Evolutionary conservation across 768 basidiomycete species (phyloP).

Genomic region (Phlebiopsis gigantea): DNA sequence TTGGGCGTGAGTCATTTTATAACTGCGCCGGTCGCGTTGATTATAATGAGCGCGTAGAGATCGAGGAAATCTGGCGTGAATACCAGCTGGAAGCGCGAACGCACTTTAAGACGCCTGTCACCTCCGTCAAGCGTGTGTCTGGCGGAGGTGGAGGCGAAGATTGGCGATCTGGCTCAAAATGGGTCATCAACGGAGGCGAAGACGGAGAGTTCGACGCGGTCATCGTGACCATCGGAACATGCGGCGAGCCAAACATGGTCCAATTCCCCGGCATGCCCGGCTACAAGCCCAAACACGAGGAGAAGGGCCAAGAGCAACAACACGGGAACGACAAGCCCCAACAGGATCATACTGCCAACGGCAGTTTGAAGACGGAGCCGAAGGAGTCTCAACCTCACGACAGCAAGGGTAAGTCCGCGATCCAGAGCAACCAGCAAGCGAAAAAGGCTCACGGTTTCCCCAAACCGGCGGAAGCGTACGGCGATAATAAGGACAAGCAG

Average conservation of each 20-base stretch:
- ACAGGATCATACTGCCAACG: background rate
- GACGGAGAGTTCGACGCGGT: conserved; percentile 48
- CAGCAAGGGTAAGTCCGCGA: background rate
- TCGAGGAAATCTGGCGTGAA: conserved; percentile 39
- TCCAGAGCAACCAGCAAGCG: conserved; percentile 7
- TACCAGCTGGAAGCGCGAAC: conserved; percentile 44
- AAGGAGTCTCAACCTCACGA: background rate
- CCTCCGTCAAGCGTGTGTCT: conserved; percentile 27
- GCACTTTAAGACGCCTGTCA: conserved; percentile 39
- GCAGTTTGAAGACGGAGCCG: background rate
- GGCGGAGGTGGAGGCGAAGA: conserved; percentile 14
- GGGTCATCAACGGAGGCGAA: conserved; percentile 42
- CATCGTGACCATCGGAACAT: conserved; percentile 44
- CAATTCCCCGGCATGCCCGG: conserved; percentile 39
- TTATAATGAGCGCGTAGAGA: too few relatives aligned
- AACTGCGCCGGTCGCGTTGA: too few relatives aligned
- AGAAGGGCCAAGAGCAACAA: conserved; percentile 9
- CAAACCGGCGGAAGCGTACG: conserved; percentile 4
- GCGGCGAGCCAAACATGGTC: conserved; percentile 42
- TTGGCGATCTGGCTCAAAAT: conserved; percentile 23
- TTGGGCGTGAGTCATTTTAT: conserved; percentile 28
- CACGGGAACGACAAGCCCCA: conserved; percentile 2
- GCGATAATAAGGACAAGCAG: background rate
- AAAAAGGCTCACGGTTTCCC: conserved; percentile 8
- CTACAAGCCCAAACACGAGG: conserved; percentile 13